phyloP scores from a whole-genome alignment of 2,329 filamentous ascomycete genomes.

The Cercospora sp. region DNA sequence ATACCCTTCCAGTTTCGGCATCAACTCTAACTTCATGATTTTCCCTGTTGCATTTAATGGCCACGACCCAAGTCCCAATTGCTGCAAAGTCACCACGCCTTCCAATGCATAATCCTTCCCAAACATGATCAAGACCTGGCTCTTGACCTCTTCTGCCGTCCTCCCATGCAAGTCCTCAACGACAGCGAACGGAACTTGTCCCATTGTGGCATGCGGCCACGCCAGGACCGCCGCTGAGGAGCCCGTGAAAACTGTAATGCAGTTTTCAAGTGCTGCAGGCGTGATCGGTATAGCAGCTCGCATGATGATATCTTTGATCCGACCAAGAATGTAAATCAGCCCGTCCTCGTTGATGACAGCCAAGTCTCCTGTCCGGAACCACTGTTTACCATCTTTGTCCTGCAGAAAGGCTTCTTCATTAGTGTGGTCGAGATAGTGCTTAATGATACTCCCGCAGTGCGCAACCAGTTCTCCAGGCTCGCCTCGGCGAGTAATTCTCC shows the following conservation, averaged over 20 bases:
- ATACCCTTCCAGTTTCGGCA: background rate
- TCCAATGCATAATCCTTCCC: constrained; percentile 28
- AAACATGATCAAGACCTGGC: constrained; percentile 24
- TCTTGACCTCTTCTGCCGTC: constrained; percentile 24
- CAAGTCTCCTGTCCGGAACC: constrained; percentile 34
- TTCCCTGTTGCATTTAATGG: constrained; percentile 32
- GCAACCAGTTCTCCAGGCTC: constrained; percentile 27
- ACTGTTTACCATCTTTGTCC: constrained; percentile 19
- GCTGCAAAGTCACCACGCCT: constrained; percentile 22
- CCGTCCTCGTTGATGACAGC: constrained; percentile 25
- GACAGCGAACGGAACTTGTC: constrained; percentile 28
- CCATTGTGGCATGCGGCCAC: constrained; percentile 21
- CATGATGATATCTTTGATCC: constrained; percentile 32
- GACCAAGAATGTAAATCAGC: constrained; percentile 29
- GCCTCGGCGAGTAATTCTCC: constrained; percentile 11
- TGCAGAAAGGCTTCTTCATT: constrained; percentile 25
- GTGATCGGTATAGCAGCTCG: constrained; percentile 26
- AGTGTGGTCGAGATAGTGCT: constrained; percentile 25
- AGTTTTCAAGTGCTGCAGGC: constrained; percentile 31
- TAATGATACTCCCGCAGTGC: constrained; percentile 16
- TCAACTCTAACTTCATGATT: constrained; percentile 30
- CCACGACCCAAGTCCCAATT: constrained; percentile 25
- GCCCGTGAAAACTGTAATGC: constrained; percentile 23
- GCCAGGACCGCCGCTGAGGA: constrained; percentile 23
- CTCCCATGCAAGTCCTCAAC: constrained; percentile 22